phyloP scores from a whole-genome alignment of 1,284 basidiomycete genomes.

The Ceratobasidium sp. region DNA sequence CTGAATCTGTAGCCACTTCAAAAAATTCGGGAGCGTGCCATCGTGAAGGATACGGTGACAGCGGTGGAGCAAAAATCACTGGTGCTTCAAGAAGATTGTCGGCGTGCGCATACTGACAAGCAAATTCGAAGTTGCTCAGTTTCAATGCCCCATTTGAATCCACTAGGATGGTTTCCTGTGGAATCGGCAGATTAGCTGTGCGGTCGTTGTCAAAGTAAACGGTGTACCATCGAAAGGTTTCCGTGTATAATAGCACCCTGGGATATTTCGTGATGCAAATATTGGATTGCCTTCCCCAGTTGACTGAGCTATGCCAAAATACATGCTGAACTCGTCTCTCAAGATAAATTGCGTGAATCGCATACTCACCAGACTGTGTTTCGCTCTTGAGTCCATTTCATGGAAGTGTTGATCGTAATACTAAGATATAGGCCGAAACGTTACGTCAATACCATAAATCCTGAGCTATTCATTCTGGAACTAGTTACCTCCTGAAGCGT shows the following conservation, averaged over 20 bases:
- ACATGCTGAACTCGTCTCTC: too few relatives aligned
- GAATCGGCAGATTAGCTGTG: too few relatives aligned
- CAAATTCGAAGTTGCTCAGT: conserved; percentile 22
- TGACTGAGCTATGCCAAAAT: not conserved
- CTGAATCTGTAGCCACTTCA: not conserved
- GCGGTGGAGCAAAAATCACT: not conserved
- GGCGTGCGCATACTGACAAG: conserved; percentile 21
- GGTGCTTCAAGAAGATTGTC: not conserved
- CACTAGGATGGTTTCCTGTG: conserved; percentile 5
- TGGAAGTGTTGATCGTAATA: not conserved
- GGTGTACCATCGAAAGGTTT: not conserved
- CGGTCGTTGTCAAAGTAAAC: too few relatives aligned
- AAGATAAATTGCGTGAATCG: too few relatives aligned
- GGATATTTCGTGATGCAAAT: not conserved
- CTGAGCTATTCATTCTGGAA: not conserved
- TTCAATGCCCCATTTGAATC: not conserved
- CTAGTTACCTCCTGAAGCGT: not conserved
- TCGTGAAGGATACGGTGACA: not conserved
- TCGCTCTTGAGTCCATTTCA: not conserved
- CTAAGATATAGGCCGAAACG: too few relatives aligned
- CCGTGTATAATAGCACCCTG: conserved; percentile 16
- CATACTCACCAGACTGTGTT: not conserved
- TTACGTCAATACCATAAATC: too few relatives aligned
- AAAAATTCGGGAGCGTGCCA: conserved; percentile 30
- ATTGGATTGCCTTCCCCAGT: not conserved